Base-by-base conservation (phyloP, 192 early-diverging fungal genomes). In the Rhizophagus sp. region DNA sequence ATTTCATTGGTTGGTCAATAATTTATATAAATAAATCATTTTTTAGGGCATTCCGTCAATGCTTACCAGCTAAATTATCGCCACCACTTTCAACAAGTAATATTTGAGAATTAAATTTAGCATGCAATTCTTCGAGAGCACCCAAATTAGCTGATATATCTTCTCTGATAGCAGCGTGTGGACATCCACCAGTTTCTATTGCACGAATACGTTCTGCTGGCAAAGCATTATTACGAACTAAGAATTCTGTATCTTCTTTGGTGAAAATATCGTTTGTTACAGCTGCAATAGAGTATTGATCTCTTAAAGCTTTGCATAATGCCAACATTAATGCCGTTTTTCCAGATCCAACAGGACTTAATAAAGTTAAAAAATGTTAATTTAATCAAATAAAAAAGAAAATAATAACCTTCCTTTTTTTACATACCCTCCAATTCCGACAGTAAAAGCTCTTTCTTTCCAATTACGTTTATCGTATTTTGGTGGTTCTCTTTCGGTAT, bases 211-310 rank as follows among this genome's bases (percentile, higher is more conserved):
- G 92, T 49, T 95, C 95, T 25, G 91, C 84, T 24, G 95, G 93
- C 3, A 99, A 90, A 10, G 97, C 97, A 62, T 95, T 89, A 87
- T 99, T 89, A 78, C 93, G 88, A 52, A 95, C 90, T 73, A 99
- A 88, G 83, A 99, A 99, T 84, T 99, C 97, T 22, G 97, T 95
- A 83, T 99, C 97, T 78, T 99, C 97, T 61, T 91, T 90, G 8
- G 97, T 99, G 81, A 99, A 99, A 76, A 99, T 99, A 82, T 99
- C 97, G 83, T 99, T 99, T 70, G 97, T 99, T 11, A 99, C 96
- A 62, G 94, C 94, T 30, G 93, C 96, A 72, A 99, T 88, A 77
- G 92, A 93, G 88, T 92, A 95, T 72, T 86, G 85, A 52, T 95
- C 93, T 78, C 94, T 92, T 44, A 99, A 88, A 24, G 86, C 84